A percentile compares a stretch with the other conserved stretches of the same genome.
Evolutionary conservation across 1,139 yeast genomes (phyloP).

Genomic region (Saccharomycopsis crataegensis): DNA sequence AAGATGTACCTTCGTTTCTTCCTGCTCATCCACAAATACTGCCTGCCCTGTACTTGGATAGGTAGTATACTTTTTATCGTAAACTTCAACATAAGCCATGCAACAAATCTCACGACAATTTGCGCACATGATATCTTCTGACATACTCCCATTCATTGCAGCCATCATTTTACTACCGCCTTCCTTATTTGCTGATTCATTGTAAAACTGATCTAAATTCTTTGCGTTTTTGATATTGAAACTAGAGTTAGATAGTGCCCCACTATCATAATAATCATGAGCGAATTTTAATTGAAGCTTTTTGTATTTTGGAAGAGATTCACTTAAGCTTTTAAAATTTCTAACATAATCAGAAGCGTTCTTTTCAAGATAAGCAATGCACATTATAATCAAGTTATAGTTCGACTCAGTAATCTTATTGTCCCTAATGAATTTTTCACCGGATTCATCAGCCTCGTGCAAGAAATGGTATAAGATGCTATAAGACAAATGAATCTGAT

Average conservation of each 20-base stretch:
- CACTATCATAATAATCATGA: background rate
- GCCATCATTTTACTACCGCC: background rate
- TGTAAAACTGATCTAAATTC: conserved; percentile 13
- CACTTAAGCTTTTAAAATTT: background rate
- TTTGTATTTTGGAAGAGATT: background rate
- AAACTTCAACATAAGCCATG: conserved; percentile 12
- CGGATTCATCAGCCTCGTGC: background rate
- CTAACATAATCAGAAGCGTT: background rate
- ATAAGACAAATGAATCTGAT: conserved; percentile 22
- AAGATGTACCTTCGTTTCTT: background rate
- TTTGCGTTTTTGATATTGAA: conserved; percentile 7
- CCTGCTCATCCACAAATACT: background rate
- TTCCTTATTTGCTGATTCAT: conserved; percentile 3
- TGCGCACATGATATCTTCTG: conserved; percentile 10
- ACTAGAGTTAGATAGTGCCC: background rate
- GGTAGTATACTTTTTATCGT: background rate
- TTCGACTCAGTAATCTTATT: conserved; percentile 3
- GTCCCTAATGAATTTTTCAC: background rate
- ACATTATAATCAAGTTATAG: conserved; percentile 8
- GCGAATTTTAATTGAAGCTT: background rate
- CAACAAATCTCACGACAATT: conserved; percentile 13
- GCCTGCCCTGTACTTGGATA: background rate
- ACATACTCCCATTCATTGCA: background rate
- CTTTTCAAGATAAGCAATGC: conserved; percentile 16
- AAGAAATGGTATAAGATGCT: conserved; percentile 16